Conservation (phyloP, 164 flowering plant genomes). For the Tetracentron sinense region DNA sequence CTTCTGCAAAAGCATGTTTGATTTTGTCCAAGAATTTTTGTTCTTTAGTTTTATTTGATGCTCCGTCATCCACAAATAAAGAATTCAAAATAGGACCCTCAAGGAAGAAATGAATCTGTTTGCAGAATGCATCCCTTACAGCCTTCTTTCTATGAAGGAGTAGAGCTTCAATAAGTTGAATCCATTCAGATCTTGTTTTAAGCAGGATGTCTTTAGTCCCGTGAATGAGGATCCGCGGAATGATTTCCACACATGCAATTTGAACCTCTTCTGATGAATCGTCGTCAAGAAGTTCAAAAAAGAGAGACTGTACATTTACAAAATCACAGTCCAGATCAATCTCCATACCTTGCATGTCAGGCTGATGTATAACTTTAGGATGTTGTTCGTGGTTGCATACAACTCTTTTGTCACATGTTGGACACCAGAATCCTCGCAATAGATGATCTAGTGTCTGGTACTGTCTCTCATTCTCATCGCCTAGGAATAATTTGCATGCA, state of each 20-base stretch:
- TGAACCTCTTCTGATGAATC: constrained; percentile 88
- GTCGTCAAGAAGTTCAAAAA: constrained; percentile 61
- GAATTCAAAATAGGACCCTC: constrained; percentile 42
- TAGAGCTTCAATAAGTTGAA: constrained; percentile 51
- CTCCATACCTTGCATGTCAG: constrained; percentile 23
- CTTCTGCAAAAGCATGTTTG: constrained; percentile 56
- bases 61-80: constrained; percentile 51
- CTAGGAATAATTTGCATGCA: constrained; percentile 51
- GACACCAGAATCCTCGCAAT: constrained; percentile 70
- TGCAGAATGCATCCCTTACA: constrained; percentile 78
- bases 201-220: constrained; percentile 38
- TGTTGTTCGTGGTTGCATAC: constrained; percentile 15
- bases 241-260: constrained; percentile 59
- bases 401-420: constrained; percentile 57
- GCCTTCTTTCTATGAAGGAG: constrained; percentile 59
- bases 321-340: constrained; percentile 33
- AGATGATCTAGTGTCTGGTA: constrained; percentile 33
- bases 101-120: constrained; percentile 64
- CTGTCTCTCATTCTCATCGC: constrained; percentile 23
- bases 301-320: constrained; percentile 41
- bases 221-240: constrained; percentile 66
- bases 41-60: constrained; percentile 43
- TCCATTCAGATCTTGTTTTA: constrained; percentile 62
- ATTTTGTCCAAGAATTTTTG: constrained; percentile 60
- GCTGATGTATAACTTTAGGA: constrained; percentile 16